Percentiles rank a stretch among this genome's conserved stretches.
phyloP scores from a whole-genome alignment of 2,329 filamentous ascomycete genomes.

The Colletotrichum eleusines region DNA sequence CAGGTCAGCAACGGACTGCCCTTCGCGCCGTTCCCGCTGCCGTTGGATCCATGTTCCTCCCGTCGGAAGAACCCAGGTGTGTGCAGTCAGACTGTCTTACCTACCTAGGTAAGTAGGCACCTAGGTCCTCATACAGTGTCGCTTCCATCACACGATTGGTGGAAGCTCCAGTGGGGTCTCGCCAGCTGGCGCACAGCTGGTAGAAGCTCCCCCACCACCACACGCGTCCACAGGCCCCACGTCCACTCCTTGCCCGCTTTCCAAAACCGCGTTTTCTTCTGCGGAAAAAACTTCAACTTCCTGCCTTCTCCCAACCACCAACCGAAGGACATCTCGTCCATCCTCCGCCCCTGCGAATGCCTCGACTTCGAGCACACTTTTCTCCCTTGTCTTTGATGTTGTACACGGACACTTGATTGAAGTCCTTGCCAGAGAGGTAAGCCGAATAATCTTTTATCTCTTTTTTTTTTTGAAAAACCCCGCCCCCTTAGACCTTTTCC shows the following conservation, averaged over 20 bases:
- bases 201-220: neutral
- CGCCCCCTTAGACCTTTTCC: no score
- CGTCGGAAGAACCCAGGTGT: neutral
- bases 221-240: no score
- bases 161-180: slow-evolving; percentile 13
- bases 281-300: slow-evolving; percentile 8
- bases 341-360: no score
- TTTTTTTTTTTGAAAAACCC: no score
- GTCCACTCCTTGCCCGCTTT: neutral
- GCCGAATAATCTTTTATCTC: neutral
- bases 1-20: neutral
- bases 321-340: no score
- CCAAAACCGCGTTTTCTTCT: slow-evolving; percentile 2
- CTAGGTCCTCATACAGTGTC: neutral
- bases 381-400: no score
- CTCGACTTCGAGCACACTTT: no score
- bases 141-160: slow-evolving; percentile 19
- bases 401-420: neutral
- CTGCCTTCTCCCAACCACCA: neutral
- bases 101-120: no score
- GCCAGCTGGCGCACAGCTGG: slow-evolving; percentile 1
- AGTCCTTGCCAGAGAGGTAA: slow-evolving; percentile 3
- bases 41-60: neutral
- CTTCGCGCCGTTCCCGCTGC: slow-evolving; percentile 1
- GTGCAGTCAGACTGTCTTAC: no score